Percentiles rank a stretch among this genome's conserved stretches.
Conservation (phyloP, 495 filamentous ascomycete genomes). For the Neurospora sp. region DNA sequence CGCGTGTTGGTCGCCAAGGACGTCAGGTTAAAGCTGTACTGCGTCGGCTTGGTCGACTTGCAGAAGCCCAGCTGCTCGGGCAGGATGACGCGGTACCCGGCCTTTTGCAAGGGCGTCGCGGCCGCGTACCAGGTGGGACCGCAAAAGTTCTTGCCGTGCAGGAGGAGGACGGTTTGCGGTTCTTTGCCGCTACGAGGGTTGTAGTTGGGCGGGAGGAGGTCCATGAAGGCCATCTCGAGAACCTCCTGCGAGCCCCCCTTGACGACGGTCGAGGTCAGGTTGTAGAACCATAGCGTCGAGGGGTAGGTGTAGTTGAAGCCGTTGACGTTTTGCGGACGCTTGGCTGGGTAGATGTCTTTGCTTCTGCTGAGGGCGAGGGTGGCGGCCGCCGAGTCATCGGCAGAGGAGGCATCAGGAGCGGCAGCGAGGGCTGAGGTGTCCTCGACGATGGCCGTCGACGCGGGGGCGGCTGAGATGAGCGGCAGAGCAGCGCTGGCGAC, state of each 20-base stretch:
- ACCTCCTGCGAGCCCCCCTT: slow-evolving; percentile 4
- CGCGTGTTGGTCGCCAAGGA: slow-evolving; percentile 33
- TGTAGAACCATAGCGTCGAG: slow-evolving; percentile 28
- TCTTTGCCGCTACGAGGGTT: slow-evolving; percentile 11
- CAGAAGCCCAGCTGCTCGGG: slow-evolving; percentile 40
- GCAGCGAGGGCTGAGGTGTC: slow-evolving; percentile 1
- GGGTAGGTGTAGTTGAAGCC: slow-evolving; percentile 36
- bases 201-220: slow-evolving; percentile 18
- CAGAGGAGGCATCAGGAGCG: not conserved
- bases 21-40: slow-evolving; percentile 34
- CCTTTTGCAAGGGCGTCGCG: slow-evolving; percentile 15
- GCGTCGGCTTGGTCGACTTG: slow-evolving; percentile 34
- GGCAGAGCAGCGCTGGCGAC: not conserved
- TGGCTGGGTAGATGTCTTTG: slow-evolving; percentile 9
- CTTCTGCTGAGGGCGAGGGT: slow-evolving; percentile 6
- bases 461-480: not conserved
- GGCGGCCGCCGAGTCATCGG: slow-evolving; percentile 4
- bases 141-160: slow-evolving; percentile 42
- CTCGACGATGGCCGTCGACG: not conserved
- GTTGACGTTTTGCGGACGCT: slow-evolving; percentile 23
- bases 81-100: slow-evolving; percentile 34
- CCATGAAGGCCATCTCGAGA: slow-evolving; percentile 39
- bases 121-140: slow-evolving; percentile 32
- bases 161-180: slow-evolving; percentile 23
- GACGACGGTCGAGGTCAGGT: slow-evolving; percentile 27